Evolutionary conservation across 1,139 yeast species (phyloP).

Genomic region (Magnusiomyces suaveolens): DNA sequence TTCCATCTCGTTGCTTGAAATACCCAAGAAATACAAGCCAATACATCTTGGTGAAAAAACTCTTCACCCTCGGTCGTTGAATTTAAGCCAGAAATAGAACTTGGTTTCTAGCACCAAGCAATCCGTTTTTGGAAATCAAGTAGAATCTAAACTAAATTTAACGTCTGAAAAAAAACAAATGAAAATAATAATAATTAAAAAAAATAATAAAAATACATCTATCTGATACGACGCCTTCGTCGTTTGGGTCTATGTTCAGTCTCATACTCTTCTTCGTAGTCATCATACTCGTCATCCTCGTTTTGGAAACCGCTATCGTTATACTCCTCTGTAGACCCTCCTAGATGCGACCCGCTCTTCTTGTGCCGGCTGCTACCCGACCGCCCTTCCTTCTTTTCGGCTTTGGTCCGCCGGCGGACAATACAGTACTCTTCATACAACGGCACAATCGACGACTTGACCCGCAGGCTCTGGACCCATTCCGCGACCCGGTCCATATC

Average conservation of each 20-base stretch:
- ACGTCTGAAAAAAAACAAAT: neutral
- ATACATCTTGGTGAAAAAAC: no score
- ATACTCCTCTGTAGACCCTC: neutral
- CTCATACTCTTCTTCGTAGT: neutral
- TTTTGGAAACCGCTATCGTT: neutral
- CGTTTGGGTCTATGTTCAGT: neutral
- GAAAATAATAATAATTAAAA: neutral
- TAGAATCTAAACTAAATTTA: neutral
- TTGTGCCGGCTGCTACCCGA: neutral
- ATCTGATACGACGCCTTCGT: neutral
- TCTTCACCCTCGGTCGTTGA: no score
- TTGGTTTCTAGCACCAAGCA: no score
- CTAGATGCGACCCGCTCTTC: neutral
- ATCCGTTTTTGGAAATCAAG: no score
- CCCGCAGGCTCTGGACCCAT: neutral
- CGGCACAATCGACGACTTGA: constrained; percentile 4
- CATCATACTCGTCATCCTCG: neutral
- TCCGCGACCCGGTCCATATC: neutral
- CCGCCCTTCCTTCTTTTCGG: neutral
- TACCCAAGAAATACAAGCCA: no score
- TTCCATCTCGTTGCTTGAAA: no score
- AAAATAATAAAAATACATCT: neutral
- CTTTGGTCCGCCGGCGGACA: neutral
- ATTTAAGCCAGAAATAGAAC: no score
- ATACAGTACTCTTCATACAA: constrained; percentile 4